Percentiles rank a stretch among this genome's conserved stretches.
These are phyloP conservation scores for Fistulinella cinereoalba DNA, from an alignment of 1,284 basidiomycete genomes.

Conservation along the genomic window DNA sequence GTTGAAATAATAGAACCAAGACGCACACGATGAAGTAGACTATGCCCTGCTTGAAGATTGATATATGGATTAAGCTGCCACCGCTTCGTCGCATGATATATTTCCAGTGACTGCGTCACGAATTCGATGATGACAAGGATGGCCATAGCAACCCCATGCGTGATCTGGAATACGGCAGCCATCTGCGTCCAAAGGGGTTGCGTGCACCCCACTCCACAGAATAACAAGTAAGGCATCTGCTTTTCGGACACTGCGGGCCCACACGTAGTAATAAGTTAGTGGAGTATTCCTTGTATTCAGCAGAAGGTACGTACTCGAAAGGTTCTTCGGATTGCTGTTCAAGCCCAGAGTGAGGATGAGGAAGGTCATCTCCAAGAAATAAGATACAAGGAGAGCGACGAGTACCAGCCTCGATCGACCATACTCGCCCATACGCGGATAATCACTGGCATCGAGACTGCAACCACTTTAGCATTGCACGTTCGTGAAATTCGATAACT, in stretches of 20 bases:
- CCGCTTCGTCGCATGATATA: background rate
- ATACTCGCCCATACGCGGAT: background rate
- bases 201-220: background rate
- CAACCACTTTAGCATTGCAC: no score
- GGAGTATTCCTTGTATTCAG: background rate
- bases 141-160: background rate
- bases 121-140: background rate
- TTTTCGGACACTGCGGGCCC: background rate
- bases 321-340: background rate
- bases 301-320: background rate
- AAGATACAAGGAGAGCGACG: background rate
- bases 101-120: background rate
- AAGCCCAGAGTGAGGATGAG: background rate
- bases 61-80: conserved; percentile 7
- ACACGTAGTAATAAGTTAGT: background rate
- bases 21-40: conserved; percentile 11
- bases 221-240: background rate
- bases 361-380: background rate
- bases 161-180: background rate
- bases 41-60: conserved; percentile 3
- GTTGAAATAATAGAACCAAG: background rate
- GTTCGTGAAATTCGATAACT: background rate
- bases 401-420: background rate
- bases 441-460: background rate
- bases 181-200: background rate